phyloP scores from a whole-genome alignment of 495 filamentous ascomycete species.

The Hypoxylon cercidicola region DNA sequence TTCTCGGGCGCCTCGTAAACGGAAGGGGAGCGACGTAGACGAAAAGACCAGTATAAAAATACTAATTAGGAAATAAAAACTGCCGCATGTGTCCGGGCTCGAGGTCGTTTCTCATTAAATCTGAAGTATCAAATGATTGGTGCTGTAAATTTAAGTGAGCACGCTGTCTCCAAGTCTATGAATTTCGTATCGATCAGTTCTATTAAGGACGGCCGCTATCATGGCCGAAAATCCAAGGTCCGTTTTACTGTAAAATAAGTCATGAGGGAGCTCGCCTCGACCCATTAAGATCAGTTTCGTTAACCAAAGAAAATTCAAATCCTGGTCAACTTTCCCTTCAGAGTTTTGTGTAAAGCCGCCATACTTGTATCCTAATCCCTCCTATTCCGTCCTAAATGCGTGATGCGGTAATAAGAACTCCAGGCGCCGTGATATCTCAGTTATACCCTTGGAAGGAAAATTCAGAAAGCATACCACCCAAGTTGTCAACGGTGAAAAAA shows the following conservation, averaged over 20 bases:
- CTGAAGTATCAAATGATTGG: too few species aligned
- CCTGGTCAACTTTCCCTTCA: conserved; percentile 1
- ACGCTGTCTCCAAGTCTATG: not conserved
- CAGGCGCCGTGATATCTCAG: conserved; percentile 26
- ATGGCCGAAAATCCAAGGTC: not conserved
- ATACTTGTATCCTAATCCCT: conserved; percentile 10
- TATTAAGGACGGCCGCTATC: not conserved
- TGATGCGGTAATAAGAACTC: conserved; percentile 32
- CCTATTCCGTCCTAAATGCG: conserved; percentile 14
- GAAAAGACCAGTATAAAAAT: not conserved
- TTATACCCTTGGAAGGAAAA: conserved; percentile 1
- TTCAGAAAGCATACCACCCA: not conserved
- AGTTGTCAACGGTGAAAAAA: not conserved
- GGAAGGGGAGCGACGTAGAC: not conserved
- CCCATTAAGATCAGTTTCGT: not conserved
- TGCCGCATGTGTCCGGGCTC: too few species aligned
- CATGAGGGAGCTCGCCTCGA: not conserved
- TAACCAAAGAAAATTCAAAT: conserved; percentile 4
- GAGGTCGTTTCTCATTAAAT: too few species aligned
- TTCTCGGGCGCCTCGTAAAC: conserved; percentile 44
- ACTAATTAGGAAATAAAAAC: too few species aligned
- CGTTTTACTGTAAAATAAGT: not conserved
- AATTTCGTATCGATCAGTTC: not conserved
- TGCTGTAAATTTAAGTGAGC: too few species aligned
- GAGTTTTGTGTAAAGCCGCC: conserved; percentile 1